A percentile compares a stretch with the other conserved stretches of the same genome.
Evolutionary conservation across 352 stramenopile genomes (phyloP).

Genomic region (Lagenidium giganteum): DNA sequence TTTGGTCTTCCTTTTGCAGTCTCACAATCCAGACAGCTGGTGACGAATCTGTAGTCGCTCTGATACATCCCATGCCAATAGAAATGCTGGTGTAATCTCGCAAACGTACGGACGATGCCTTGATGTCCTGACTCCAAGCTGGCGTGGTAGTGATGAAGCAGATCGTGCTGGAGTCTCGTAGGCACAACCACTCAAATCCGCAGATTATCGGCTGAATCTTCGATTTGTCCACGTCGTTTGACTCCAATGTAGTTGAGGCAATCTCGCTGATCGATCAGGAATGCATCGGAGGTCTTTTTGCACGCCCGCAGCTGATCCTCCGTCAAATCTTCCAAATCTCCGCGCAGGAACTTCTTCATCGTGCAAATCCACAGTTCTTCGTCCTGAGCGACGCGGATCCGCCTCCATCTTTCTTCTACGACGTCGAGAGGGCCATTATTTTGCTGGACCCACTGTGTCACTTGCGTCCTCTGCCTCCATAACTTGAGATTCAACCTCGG

Average conservation of each 20-base stretch:
- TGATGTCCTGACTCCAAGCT: constrained; percentile 17
- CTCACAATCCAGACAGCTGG: constrained; percentile 13
- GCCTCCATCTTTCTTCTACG: too few relatives aligned
- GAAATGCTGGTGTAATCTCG: constrained; percentile 1
- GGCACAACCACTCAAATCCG: too few relatives aligned
- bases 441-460: too few relatives aligned
- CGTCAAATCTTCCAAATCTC: not conserved
- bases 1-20: constrained; percentile 10
- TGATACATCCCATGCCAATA: constrained; percentile 12
- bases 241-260: constrained; percentile 3
- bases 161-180: constrained; percentile 6
- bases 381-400: constrained; percentile 1
- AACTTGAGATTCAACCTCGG: too few relatives aligned
- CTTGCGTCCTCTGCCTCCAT: too few relatives aligned
- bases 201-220: too few relatives aligned
- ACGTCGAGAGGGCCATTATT: too few relatives aligned
- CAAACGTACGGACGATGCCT: constrained; percentile 9
- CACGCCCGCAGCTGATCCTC: not conserved
- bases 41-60: constrained; percentile 5
- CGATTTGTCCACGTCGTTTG: not conserved
- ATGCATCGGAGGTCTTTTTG: not conserved
- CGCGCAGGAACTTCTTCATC: not conserved
- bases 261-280: constrained; percentile 1
- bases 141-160: constrained; percentile 16
- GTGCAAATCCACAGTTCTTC: not conserved